Conservation (phyloP, 768 basidiomycete genomes). For the Tulasnella sp. region DNA sequence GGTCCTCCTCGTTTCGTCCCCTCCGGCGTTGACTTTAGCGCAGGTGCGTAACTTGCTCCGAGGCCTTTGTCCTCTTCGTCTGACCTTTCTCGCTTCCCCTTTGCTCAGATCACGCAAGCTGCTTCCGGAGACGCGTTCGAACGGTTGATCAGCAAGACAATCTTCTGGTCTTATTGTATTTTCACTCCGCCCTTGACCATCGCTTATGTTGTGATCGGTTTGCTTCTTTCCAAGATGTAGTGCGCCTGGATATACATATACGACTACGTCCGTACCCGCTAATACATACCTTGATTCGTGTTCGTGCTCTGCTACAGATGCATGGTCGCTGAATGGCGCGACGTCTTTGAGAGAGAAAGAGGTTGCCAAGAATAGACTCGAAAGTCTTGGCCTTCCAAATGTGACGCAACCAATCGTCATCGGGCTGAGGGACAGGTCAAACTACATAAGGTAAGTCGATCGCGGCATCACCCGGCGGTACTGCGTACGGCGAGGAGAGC, state of each 20-base stretch:
- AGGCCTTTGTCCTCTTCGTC: neutral
- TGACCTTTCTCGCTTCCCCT: neutral
- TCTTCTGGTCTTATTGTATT: constrained; percentile 87
- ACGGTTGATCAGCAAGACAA: constrained; percentile 77
- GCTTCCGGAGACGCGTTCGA: constrained; percentile 84
- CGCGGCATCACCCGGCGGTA: no score
- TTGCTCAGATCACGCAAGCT: constrained; percentile 63
- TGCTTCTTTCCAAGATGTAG: constrained; percentile 31
- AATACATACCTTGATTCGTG: neutral
- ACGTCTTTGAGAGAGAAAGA: no score
- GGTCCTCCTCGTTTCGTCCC: constrained; percentile 69
- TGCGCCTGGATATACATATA: neutral
- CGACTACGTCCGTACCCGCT: neutral
- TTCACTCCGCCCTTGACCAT: constrained; percentile 81
- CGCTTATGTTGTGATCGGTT: constrained; percentile 59
- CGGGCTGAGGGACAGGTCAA: no score
- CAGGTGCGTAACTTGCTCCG: constrained; percentile 32
- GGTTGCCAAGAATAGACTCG: no score
- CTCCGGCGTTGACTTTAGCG: constrained; percentile 64
- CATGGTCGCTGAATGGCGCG: neutral
- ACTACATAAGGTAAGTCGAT: no score
- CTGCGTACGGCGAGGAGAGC: no score
- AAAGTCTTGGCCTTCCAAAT: no score
- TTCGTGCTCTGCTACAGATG: neutral
- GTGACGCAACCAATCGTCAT: no score